These are phyloP conservation scores for Cinnamomum micranthum DNA, from an alignment of 164 flowering plant species.

Conservation along the genomic window DNA sequence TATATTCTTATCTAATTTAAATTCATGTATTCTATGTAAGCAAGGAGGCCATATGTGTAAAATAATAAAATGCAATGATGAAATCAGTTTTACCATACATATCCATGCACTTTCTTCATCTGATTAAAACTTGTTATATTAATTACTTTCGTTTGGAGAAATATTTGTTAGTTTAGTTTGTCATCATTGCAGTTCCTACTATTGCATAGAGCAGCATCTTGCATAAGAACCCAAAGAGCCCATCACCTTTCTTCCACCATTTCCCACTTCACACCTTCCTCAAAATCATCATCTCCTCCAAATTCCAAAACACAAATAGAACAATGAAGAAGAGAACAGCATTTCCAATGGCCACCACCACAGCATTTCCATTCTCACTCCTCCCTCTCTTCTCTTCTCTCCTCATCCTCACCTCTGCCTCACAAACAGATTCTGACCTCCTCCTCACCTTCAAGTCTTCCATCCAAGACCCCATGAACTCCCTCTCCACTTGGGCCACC, in stretches of 20 bases:
- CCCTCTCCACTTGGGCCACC: constrained; percentile 60
- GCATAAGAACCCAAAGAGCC: neutral
- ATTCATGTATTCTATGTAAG: too few species aligned
- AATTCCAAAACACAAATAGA: neutral
- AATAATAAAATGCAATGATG: too few species aligned
- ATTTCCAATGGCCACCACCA: neutral
- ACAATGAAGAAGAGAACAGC: neutral
- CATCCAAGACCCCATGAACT: constrained; percentile 54
- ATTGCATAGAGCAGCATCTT: neutral
- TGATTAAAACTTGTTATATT: too few species aligned
- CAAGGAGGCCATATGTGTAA: too few species aligned
- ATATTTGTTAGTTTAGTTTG: too few species aligned
- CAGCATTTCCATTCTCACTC: neutral
- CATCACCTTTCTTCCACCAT: neutral
- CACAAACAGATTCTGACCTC: constrained; percentile 34
- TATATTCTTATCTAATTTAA: too few species aligned
- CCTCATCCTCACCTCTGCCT: constrained; percentile 18
- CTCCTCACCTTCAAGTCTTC: constrained; percentile 67
- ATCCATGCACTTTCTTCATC: too few species aligned
- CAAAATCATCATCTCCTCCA: neutral
- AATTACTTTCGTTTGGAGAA: too few species aligned
- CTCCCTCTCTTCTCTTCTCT: constrained; percentile 26
- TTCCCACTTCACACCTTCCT: neutral
- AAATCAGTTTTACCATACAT: too few species aligned
- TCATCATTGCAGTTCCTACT: neutral